Base-by-base conservation (phyloP, 208 protist genomes). In the Trypanosoma caninum region DNA sequence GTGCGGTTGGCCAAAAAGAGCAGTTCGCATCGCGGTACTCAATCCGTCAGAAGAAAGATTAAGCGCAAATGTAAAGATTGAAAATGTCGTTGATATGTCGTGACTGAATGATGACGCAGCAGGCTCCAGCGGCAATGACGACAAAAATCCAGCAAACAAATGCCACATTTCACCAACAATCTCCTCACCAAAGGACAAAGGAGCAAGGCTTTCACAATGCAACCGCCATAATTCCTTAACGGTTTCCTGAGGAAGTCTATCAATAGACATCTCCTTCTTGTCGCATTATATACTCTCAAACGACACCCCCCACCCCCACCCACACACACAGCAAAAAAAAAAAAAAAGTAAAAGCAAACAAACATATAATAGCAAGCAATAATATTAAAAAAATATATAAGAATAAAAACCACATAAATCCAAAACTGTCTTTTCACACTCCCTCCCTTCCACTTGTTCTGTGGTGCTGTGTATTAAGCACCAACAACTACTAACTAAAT, bases 121-220 rank as follows among this genome's bases (percentile, higher is more conserved):
- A 3, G 80, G 68, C 51, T 78, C 54, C 28, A 87, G 38, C 20
- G 69, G 60, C 27, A 80, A 46, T 8, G 59, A 25, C 11, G 55
- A 46, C 30, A 89, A 63, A 40, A 89, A 59, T 2, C 80, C 72
- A 8, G 69, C 72, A 63, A 89, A 93, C 25, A 89, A 50, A 18
- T 69, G 65, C 82, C 86, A 93, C 75, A 93, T 78, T 47, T 83
- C 70, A 38, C 74, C 59, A 16, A 93, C 82, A 34, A 86, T 66
- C 16, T 69, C 51, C 28, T 93, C 86, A 6, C 64, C 82, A 74
- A 85, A 86, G 10, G 57, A 60, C 13, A 74, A 40, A 13, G 69
- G 57, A 28, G 64, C 59, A 22, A 88, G 72, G 14, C 61, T 18
- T n/a, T 63, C 51, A 57, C 84, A 85, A 67, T 91, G 76, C 18